Base-by-base conservation (phyloP, 805 yeast genomes). In the Maudiozyma pseudohumilis region DNA sequence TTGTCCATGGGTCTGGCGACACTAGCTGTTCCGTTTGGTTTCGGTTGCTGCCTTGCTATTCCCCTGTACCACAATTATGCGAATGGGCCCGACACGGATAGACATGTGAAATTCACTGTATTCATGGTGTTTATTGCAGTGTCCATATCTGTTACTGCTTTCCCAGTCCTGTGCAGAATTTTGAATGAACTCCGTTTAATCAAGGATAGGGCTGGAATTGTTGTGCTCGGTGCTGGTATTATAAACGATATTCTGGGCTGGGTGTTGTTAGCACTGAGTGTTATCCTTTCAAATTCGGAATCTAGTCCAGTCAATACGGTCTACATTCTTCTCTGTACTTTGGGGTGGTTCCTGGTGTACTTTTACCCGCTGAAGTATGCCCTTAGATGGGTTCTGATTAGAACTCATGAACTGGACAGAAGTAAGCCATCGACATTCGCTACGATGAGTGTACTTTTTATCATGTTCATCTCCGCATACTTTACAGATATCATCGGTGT, bases 401-500 rank as follows among this genome's bases (percentile, higher is more conserved):
- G 59, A 44, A 68, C 77, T 26, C 74, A 74, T 48, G 80, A 77
- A 43, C 62, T 79, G 42, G 68, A 70, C 32, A 63, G 73, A 23
- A 80, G 81, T 2, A 64, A 65, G 13, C 84, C 87, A 10, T 72
- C 84, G 2, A 76, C 80, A 34, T 51, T 74, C 21, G 73, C 78
- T 27, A 72, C 80, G 42, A 60, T 75, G 59, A 52, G 70, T 23
- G 72, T 80, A 23, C 47, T 83, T 38, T 45, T 74, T 7, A 52
- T 75, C 39, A 77, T 76, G 45, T 72, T 83, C 42, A 55, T 70
- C 4, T 79, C 88, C 4, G 75, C 92, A 2, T 83, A 82, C 58
- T 80, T 74, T 54, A 83, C 94, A 2, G 88, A 81, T 54, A 80
- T 83, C 40, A 79, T 83, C 44, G 94, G 94, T 5, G 89, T 81